These are phyloP conservation scores for Bolboschoenus planiculmis DNA, from an alignment of 176 grass and related monocot genomes.

Conservation along the genomic window DNA sequence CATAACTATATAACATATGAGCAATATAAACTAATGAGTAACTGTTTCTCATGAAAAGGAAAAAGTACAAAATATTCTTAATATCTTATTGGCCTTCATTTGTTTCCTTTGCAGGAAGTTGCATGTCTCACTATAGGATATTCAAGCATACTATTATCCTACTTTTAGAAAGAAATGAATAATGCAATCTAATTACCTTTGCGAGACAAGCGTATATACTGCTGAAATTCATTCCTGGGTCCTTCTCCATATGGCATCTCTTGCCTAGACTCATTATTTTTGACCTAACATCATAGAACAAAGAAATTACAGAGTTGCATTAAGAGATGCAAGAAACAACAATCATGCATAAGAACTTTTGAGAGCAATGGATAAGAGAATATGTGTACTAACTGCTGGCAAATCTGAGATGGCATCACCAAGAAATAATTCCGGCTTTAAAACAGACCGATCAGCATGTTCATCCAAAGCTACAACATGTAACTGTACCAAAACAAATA, in stretches of 20 bases:
- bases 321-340: neutral
- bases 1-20: neutral
- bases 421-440: constrained; percentile 52
- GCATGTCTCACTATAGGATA: neutral
- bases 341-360: neutral
- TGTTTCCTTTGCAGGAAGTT: neutral
- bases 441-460: constrained; percentile 17
- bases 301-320: neutral
- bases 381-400: constrained; percentile 33
- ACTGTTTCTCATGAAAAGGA: neutral
- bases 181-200: constrained; percentile 23
- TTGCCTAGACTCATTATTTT: constrained; percentile 47
- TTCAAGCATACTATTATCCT: neutral
- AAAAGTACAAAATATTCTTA: neutral
- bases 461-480: constrained; percentile 78
- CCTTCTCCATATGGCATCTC: constrained; percentile 36
- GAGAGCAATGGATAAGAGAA: neutral
- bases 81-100: neutral
- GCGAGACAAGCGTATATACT: constrained; percentile 53
- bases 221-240: constrained; percentile 54
- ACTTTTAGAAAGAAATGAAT: neutral
- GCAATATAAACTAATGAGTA: neutral
- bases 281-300: constrained; percentile 38
- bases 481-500: constrained; percentile 42
- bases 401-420: constrained; percentile 81